These are phyloP conservation scores for Eimeria falciformis DNA, from an alignment of 169 alveolate genomes.

Conservation along the genomic window DNA sequence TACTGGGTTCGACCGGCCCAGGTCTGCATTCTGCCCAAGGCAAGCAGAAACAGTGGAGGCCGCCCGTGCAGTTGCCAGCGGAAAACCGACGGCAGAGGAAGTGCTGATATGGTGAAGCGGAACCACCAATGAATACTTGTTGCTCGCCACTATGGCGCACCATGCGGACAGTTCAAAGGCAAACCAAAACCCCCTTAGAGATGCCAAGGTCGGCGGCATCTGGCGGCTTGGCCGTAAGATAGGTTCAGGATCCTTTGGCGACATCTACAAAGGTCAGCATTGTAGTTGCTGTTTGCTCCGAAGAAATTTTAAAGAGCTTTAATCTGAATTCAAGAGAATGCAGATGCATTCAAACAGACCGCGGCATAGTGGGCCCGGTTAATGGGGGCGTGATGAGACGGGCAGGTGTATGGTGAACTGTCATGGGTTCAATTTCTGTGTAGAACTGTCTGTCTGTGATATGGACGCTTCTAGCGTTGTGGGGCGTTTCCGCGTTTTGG, in stretches of 20 bases:
- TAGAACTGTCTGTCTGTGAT: too few relatives aligned
- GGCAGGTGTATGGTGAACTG: too few relatives aligned
- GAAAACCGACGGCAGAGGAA: slow-evolving; percentile 5
- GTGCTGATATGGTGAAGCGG: slow-evolving; percentile 72
- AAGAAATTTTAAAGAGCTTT: too few relatives aligned
- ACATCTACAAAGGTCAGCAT: slow-evolving; percentile 92
- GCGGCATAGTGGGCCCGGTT: too few relatives aligned
- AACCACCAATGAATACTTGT: slow-evolving; percentile 61
- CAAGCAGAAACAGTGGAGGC: slow-evolving; percentile 1
- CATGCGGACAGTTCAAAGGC: slow-evolving; percentile 69
- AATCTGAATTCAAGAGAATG: too few relatives aligned
- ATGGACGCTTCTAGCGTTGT: too few relatives aligned
- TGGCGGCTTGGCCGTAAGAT: slow-evolving; percentile 97
- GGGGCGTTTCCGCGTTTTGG: background rate
- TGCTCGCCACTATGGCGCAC: slow-evolving; percentile 76
- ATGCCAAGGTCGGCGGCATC: slow-evolving; percentile 96
- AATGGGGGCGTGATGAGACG: too few relatives aligned
- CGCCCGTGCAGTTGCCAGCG: slow-evolving; percentile 55
- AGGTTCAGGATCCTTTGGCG: slow-evolving; percentile 99
- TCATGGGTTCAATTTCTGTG: too few relatives aligned
- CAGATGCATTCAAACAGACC: too few relatives aligned
- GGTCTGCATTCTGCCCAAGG: too few relatives aligned
- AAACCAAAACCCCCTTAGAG: slow-evolving; percentile 84
- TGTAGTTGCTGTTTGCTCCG: background rate
- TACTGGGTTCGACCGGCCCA: too few relatives aligned